Conservation (phyloP, 164 flowering plant species). For the Annona squamosa region DNA sequence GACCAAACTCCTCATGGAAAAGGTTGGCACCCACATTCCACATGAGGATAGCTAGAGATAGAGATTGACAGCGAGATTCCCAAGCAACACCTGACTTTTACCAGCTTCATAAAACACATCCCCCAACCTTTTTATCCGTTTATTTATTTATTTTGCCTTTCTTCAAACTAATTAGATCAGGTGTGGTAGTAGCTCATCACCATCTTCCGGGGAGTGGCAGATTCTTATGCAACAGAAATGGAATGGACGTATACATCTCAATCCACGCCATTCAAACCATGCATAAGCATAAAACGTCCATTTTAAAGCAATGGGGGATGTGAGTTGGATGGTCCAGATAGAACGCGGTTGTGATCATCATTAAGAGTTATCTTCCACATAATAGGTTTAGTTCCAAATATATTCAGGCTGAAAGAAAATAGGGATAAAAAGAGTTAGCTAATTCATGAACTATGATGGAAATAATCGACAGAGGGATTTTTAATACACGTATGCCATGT, state of each 20-base stretch:
- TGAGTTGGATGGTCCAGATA: too few relatives aligned
- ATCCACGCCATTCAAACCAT: background rate
- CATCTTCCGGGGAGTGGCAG: background rate
- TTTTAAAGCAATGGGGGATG: too few relatives aligned
- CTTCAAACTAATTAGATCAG: too few relatives aligned
- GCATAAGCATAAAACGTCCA: background rate
- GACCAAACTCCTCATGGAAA: background rate
- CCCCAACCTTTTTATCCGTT: background rate
- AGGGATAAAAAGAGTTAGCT: too few relatives aligned
- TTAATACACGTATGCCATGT: too few relatives aligned
- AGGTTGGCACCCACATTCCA: background rate
- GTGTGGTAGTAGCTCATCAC: background rate
- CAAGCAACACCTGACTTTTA: conserved; percentile 5
- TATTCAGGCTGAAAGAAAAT: too few relatives aligned
- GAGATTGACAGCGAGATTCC: conserved; percentile 3
- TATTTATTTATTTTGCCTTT: too few relatives aligned
- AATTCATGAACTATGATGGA: too few relatives aligned
- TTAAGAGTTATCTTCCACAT: too few relatives aligned
- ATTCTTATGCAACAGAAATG: background rate
- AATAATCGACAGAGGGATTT: too few relatives aligned
- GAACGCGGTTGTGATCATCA: too few relatives aligned
- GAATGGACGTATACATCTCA: background rate
- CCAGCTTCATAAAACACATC: background rate
- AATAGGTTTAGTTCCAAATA: too few relatives aligned
- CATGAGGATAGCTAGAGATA: background rate